These are phyloP conservation scores for Coniochaeta hoffmannii DNA, from an alignment of 2,329 filamentous ascomycete genomes.

Conservation along the genomic window DNA sequence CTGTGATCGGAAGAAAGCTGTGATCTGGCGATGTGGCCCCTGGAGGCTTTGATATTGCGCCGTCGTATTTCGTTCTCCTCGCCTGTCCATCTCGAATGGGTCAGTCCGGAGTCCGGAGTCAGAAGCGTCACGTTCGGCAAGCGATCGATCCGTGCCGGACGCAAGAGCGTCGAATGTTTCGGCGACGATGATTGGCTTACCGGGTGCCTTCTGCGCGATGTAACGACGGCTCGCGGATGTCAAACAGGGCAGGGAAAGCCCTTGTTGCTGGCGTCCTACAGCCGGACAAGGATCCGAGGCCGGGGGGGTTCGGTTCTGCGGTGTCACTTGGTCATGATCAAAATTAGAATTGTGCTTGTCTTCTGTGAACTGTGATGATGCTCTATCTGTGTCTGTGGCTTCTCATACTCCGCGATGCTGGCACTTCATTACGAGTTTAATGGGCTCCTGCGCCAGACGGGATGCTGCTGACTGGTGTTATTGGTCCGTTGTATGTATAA, in stretches of 20 bases:
- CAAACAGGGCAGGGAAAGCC: background rate
- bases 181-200: constrained; percentile 9
- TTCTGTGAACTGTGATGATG: background rate
- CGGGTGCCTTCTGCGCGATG: constrained; percentile 8
- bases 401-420: background rate
- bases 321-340: background rate
- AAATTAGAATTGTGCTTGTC: background rate
- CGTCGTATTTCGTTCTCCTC: background rate
- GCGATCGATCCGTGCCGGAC: too few relatives aligned
- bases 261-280: background rate
- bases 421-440: background rate
- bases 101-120: background rate
- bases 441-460: background rate
- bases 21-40: background rate
- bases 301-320: background rate
- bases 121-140: background rate
- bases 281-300: background rate
- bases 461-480: background rate
- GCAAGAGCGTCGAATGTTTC: too few relatives aligned
- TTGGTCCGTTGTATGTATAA: background rate
- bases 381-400: background rate
- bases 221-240: constrained; percentile 12
- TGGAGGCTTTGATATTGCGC: background rate
- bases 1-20: background rate
- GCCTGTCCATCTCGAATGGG: background rate